Evolutionary conservation across 2,329 filamentous ascomycete genomes (phyloP), one percentile per base, ranked within the genome.

Genomic region (Hirsutella rhossiliensis): DNA sequence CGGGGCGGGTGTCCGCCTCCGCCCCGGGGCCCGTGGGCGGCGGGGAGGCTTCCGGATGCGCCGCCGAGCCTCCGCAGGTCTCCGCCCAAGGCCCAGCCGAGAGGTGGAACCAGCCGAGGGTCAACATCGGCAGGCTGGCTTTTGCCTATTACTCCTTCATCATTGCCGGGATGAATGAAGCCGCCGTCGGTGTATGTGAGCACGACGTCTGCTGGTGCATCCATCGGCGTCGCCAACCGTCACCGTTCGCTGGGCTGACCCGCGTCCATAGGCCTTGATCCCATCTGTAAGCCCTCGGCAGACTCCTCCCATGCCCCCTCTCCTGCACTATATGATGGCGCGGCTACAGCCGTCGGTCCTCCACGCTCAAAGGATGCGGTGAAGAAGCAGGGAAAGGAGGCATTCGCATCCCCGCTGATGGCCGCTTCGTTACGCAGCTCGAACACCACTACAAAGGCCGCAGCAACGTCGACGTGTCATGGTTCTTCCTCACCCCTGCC

Each of bases 401-500:
- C n/a, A n/a, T n/a, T n/a, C n/a, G n/a, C n/a, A n/a, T n/a, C n/a
- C n/a, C n/a, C n/a, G n/a, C 23, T 23, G 23, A 23, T 23, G 23
- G 23, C 23, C 23, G 23, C 23, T 7, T 23, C 23, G 4, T 23
- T 4, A 23, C 23, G 36, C 44, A 78, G 74, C 66, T 82, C 5
- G 76, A 81, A 65, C 59, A 60, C 15, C 80, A 80, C 61, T 82
- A 82, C n/a, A n/a, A n/a, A n/a, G n/a, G n/a, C 56, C 47, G 67
- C 11, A 70, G 62, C 29, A 81, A 82, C 54, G 70, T 76, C 0
- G 56, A 80, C 38, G 70, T 82, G 0, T 80, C 79, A 0, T 65
- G 82, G 4, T 67, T 82, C 40, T 83, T 82, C 57, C 63, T 84
- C 3, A 76, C 77, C 0, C 80, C 79, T 0, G 74, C 83, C 19